These are phyloP conservation scores for Chlorociboria aeruginascens DNA, from an alignment of 495 filamentous ascomycete species.

Conservation along the genomic window DNA sequence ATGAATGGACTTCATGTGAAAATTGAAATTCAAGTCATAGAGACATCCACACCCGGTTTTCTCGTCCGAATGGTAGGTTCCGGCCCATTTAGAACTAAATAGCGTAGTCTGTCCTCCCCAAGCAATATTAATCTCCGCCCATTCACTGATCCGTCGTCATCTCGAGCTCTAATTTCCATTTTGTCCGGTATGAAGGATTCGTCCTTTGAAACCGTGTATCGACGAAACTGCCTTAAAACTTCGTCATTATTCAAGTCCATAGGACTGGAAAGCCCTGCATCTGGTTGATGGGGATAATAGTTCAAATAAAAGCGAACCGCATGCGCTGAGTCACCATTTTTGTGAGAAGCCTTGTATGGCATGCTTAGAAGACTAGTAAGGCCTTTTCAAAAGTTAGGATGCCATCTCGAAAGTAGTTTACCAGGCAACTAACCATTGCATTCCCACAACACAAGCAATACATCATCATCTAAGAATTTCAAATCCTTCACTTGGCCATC, in stretches of 20 bases:
- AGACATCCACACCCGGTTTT: slow-evolving; percentile 8
- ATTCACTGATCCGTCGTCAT: slow-evolving; percentile 18
- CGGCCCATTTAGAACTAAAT: slow-evolving; percentile 23
- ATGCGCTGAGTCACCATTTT: slow-evolving; percentile 6
- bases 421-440: slow-evolving; percentile 20
- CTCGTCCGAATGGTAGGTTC: not conserved
- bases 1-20: not conserved
- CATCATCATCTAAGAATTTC: slow-evolving; percentile 33
- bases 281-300: slow-evolving; percentile 9
- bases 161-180: slow-evolving; percentile 29
- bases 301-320: not conserved
- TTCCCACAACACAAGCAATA: slow-evolving; percentile 32
- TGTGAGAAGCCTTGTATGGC: slow-evolving; percentile 4
- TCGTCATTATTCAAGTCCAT: slow-evolving; percentile 13
- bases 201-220: slow-evolving; percentile 19
- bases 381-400: not conserved
- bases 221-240: slow-evolving; percentile 2
- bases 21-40: slow-evolving; percentile 11
- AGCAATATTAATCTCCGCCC: slow-evolving; percentile 32
- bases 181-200: slow-evolving; percentile 29
- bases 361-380: slow-evolving; percentile 14
- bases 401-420: too few relatives aligned
- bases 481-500: slow-evolving; percentile 33
- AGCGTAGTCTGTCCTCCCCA: slow-evolving; percentile 28
- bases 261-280: slow-evolving; percentile 13